Evolutionary conservation across 2,329 filamentous ascomycete genomes (phyloP), one percentile per base, ranked within the genome.

Genomic region (Calonectria pauciramosa): DNA sequence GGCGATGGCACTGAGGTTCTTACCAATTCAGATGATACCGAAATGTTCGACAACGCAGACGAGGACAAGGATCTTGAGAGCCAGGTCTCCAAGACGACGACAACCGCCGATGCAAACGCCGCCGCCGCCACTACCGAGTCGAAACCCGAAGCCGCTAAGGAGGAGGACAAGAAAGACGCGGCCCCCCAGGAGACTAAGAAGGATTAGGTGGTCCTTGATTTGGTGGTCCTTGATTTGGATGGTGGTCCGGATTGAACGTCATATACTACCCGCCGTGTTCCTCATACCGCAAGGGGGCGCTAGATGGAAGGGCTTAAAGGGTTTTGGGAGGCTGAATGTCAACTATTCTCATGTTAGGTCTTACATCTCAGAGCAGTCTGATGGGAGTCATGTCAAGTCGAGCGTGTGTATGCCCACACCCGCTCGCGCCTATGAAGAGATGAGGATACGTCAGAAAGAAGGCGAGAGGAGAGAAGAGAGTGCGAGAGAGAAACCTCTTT

Each of bases 1-100:
- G 96, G 96, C 79, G 96, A 99, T 88, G 97, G 96, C 82, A 98
- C 95, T 82, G 96, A 98, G 89, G 92, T 98, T 84, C 89, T 96
- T 82, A 95, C 95, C 80, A 95, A 97, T 86, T 94, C 94, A 84
- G 93, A 96, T 86, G 96, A 98, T 83, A 93, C 94, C 78, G 96
- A 98, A 82, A 96, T 98, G 93, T 98, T 98, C 86, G 95, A 98
- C 85, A 93, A 96, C 82, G 86, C 88, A 81, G 94, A 95, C 84
- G 95, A 97, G 83, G 95, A 97, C 83, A 95, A 95, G 85, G 96
- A 98, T 83, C 90, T 96, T 77, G 93, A 92, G 78, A 96, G 94
- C 85, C 95, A 98, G 87, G 94, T 97, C 75, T 91, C 92, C 83
- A 96, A 95, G 87, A 83, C 79, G 60, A 78, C 79, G 73, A 80